Conservation (phyloP, 805 yeast species). For the Allodekkera sacchari region DNA sequence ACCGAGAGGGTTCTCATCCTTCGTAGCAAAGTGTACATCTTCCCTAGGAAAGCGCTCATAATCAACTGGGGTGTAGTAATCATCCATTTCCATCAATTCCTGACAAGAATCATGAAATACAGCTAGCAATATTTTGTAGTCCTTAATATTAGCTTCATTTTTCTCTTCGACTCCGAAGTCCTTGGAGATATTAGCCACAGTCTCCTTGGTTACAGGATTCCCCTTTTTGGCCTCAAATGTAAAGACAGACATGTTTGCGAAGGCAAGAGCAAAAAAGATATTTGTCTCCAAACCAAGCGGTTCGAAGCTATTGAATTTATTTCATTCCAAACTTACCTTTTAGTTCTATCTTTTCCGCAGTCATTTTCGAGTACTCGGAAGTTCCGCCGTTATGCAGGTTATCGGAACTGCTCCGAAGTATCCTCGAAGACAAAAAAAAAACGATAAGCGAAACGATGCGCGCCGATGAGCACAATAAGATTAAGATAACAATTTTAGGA, state of each 20-base stretch:
- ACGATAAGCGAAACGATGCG: too few relatives aligned
- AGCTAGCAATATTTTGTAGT: conserved; percentile 18
- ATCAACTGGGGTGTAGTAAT: conserved; percentile 23
- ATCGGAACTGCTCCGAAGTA: too few relatives aligned
- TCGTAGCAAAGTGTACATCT: conserved; percentile 16
- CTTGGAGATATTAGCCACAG: conserved; percentile 8
- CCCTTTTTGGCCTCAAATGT: conserved; percentile 13
- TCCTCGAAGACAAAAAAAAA: too few relatives aligned
- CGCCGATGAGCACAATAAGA: too few relatives aligned
- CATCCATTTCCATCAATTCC: conserved; percentile 19
- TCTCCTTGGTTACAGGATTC: conserved; percentile 19
- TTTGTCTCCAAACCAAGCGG: neutral
- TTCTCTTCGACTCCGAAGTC: conserved; percentile 12
- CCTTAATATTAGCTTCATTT: conserved; percentile 12
- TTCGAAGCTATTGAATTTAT: too few relatives aligned
- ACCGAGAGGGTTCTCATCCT: conserved; percentile 17
- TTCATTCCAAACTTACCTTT: too few relatives aligned
- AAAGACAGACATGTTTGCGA: conserved; percentile 22
- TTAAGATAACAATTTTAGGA: too few relatives aligned
- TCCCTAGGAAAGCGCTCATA: conserved; percentile 24
- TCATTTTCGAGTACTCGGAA: too few relatives aligned
- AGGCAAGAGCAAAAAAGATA: too few relatives aligned
- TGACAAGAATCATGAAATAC: conserved; percentile 22
- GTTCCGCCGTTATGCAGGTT: too few relatives aligned
- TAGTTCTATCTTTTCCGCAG: too few relatives aligned